Evolutionary conservation across 2,329 filamentous ascomycete genomes (phyloP).

Genomic region (Clathrospora elynae): DNA sequence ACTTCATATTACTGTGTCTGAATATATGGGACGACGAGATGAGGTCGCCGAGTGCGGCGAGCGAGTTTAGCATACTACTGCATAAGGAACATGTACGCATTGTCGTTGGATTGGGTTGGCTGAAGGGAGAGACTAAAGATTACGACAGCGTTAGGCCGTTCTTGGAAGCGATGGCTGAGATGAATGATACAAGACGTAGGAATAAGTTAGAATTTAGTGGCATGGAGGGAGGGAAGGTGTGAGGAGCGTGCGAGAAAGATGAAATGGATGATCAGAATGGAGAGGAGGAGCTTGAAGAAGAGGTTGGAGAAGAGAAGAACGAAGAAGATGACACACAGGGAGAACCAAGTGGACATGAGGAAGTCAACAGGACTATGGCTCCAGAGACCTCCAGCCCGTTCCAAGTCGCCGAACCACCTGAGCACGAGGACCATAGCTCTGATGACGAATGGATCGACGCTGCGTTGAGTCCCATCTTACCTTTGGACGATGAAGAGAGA

Average conservation of each 20-base stretch:
- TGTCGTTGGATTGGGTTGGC: slow-evolving; percentile 10
- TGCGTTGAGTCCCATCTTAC: slow-evolving; percentile 11
- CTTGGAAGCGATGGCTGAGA: slow-evolving; percentile 4
- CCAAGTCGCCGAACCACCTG: background rate
- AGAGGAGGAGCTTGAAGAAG: background rate
- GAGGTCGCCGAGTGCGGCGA: slow-evolving; percentile 6
- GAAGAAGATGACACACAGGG: no score
- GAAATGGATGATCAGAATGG: background rate
- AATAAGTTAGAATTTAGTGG: no score
- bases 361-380: background rate
- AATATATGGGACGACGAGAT: slow-evolving; percentile 24
- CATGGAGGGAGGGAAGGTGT: no score
- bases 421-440: background rate
- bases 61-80: slow-evolving; percentile 19
- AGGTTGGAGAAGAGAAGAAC: no score
- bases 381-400: background rate
- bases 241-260: background rate
- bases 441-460: slow-evolving; percentile 17
- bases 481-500: slow-evolving; percentile 1
- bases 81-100: slow-evolving; percentile 15
- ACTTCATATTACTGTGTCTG: slow-evolving; percentile 24
- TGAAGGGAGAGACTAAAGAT: slow-evolving; percentile 2
- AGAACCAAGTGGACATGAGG: background rate
- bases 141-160: slow-evolving; percentile 12
- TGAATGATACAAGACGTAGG: background rate